Evolutionary conservation across 2,329 filamentous ascomycete genomes (phyloP).

Genomic region (Podosphaera leucotricha): DNA sequence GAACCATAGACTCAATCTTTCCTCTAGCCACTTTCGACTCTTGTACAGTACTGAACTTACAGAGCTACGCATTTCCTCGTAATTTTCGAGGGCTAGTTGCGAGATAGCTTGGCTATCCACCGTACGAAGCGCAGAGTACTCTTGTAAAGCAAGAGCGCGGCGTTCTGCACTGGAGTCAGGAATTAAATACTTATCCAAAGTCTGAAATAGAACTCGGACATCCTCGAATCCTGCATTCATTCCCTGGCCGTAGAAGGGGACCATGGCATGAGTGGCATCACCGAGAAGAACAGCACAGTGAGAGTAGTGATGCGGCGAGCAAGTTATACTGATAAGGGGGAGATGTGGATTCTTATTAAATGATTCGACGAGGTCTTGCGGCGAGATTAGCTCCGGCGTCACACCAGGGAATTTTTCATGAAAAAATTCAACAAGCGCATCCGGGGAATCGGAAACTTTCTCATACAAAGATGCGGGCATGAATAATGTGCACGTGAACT

Average conservation of each 20-base stretch:
- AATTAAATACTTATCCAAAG: slow-evolving; percentile 39
- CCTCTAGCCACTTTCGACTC: slow-evolving; percentile 66
- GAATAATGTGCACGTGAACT: slow-evolving; percentile 90
- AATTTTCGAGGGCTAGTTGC: slow-evolving; percentile 75
- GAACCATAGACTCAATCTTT: slow-evolving; percentile 52
- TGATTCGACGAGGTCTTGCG: slow-evolving; percentile 43
- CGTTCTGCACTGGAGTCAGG: slow-evolving; percentile 25
- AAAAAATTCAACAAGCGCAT: slow-evolving; percentile 48
- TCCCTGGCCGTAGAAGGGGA: slow-evolving; percentile 94
- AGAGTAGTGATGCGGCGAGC: slow-evolving; percentile 61
- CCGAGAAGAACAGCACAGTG: slow-evolving; percentile 66
- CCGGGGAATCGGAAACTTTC: slow-evolving; percentile 37
- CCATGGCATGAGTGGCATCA: slow-evolving; percentile 92
- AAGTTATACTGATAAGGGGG: slow-evolving; percentile 83
- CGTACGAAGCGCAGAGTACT: slow-evolving; percentile 52
- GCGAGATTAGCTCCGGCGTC: slow-evolving; percentile 37
- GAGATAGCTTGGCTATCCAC: slow-evolving; percentile 77
- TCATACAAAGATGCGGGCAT: slow-evolving; percentile 48
- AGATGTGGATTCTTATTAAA: slow-evolving; percentile 72
- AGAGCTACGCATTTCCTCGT: slow-evolving; percentile 75
- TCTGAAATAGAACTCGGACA: slow-evolving; percentile 64
- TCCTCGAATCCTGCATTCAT: slow-evolving; percentile 96
- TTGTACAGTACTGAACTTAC: slow-evolving; percentile 60
- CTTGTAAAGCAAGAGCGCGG: slow-evolving; percentile 45
- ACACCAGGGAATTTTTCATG: slow-evolving; percentile 71